phyloP scores from a whole-genome alignment of 2,329 filamentous ascomycete genomes.

The Exophiala sp. region DNA sequence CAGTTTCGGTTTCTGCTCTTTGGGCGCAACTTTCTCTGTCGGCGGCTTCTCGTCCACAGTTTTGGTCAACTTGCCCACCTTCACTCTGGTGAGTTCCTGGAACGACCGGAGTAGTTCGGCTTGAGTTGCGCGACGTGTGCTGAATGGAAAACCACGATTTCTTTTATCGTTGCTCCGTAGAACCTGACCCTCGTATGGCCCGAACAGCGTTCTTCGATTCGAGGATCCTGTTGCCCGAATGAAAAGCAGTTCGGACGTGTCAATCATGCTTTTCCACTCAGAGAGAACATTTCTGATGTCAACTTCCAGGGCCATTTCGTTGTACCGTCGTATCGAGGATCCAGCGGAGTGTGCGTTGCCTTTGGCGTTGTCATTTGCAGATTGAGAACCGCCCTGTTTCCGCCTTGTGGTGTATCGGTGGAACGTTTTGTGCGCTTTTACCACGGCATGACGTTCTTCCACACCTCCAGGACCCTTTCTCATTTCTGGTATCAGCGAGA shows the following conservation, averaged over 20 bases:
- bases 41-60: slow-evolving; percentile 34
- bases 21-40: slow-evolving; percentile 9
- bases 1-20: slow-evolving; percentile 34
- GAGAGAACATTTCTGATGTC: slow-evolving; percentile 77
- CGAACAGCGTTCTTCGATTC: slow-evolving; percentile 83
- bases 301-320: slow-evolving; percentile 83
- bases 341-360: slow-evolving; percentile 92
- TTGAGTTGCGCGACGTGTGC: slow-evolving; percentile 84
- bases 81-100: slow-evolving; percentile 86
- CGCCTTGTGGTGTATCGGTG: slow-evolving; percentile 93
- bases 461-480: slow-evolving; percentile 66
- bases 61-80: slow-evolving; percentile 66
- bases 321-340: slow-evolving; percentile 83
- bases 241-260: slow-evolving; percentile 80
- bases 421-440: slow-evolving; percentile 95
- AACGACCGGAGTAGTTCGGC: slow-evolving; percentile 93
- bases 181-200: slow-evolving; percentile 85
- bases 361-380: slow-evolving; percentile 89
- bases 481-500: slow-evolving; percentile 78
- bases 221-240: slow-evolving; percentile 82
- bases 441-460: slow-evolving; percentile 78
- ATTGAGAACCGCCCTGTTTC: slow-evolving; percentile 94
- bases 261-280: slow-evolving; percentile 83
- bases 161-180: slow-evolving; percentile 74
- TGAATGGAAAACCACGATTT: slow-evolving; percentile 87